phyloP scores from a whole-genome alignment of 2,329 filamentous ascomycete genomes.

The Pestalotiopsis sp. region DNA sequence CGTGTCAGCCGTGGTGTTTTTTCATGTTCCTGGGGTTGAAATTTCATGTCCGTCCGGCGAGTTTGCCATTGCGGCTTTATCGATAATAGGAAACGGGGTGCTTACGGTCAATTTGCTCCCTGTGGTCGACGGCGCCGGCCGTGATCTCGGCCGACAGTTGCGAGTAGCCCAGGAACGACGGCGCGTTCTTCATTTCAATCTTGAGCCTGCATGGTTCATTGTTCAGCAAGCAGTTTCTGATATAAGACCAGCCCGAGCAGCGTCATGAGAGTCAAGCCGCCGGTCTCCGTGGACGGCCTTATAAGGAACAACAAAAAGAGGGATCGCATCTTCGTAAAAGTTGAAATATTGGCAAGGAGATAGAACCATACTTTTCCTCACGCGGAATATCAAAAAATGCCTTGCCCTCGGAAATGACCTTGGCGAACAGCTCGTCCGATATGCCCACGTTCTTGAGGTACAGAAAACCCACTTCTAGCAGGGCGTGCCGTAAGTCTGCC shows the following conservation, averaged over 20 bases:
- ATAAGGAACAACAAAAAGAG: no score
- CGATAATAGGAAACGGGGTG: no score
- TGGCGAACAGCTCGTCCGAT: slow-evolving; percentile 62
- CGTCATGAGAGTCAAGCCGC: no score
- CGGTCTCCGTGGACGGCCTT: neutral
- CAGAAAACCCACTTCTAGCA: slow-evolving; percentile 86
- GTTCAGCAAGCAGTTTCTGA: neutral
- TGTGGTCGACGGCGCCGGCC: slow-evolving; percentile 74
- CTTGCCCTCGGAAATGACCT: slow-evolving; percentile 69
- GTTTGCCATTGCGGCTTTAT: no score
- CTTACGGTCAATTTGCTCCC: slow-evolving; percentile 76
- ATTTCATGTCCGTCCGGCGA: no score
- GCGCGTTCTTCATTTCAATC: slow-evolving; percentile 74
- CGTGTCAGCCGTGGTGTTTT: neutral
- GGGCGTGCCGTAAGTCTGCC: slow-evolving; percentile 68
- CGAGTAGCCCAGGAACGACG: slow-evolving; percentile 73
- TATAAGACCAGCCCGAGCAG: neutral
- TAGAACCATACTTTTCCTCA: slow-evolving; percentile 68
- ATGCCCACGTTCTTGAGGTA: slow-evolving; percentile 83
- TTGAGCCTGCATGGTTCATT: slow-evolving; percentile 47
- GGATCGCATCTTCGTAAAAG: neutral
- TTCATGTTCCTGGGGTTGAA: no score
- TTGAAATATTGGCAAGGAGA: neutral
- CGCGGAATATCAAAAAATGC: slow-evolving; percentile 76
- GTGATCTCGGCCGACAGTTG: slow-evolving; percentile 71